Base-by-base conservation (phyloP, 2,329 filamentous ascomycete genomes). In the Hymenoscyphus scutula region DNA sequence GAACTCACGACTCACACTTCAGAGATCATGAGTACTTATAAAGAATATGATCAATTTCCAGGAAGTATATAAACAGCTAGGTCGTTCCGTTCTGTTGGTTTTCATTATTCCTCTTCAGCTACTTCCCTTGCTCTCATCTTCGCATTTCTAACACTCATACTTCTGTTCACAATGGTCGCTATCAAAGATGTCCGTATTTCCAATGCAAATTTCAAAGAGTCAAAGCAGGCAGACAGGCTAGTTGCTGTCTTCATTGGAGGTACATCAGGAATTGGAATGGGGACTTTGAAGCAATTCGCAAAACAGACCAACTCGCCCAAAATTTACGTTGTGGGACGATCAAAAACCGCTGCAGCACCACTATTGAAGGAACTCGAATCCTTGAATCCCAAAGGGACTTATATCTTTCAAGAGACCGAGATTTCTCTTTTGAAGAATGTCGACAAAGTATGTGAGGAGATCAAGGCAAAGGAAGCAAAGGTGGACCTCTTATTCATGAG, bases 191-290 rank as follows among this genome's bases (percentile, higher is more conserved):
- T 79, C 34, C 74, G 71, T n/a, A 66, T 70, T 11, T 79, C 78
- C 7, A 80, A 80, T 65, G 68, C 66, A 7, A 66, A 67, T n/a
- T 74, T 77, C 66, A 70, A 67, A 41, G 63, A 23, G 54, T 64
- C 59, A 60, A 73, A 41, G 65, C 68, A 27, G 3, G 76, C 76
- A 5, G 58, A 73, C 2, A 73, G 75, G 13, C 73, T 82, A 5
- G 77, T 82, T 8, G 80, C 78, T 53, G 77, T 83, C 29, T 84
- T 84, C 61, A 78, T 82, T 3, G 82, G 83, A 37, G 83, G 78
- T 30, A 86, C 82, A 3, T 78, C 77, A 41, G 83, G 83, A n/a
- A 83, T 86, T 53, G 82, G 82, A 7, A 75, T 81, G 63, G 71
- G 76, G 13, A 78, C 81, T 0, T 71, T 84, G 17, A 80, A 78